Conservation (phyloP, 306 rosid species). For the Herpetospermum pedunculosum region DNA sequence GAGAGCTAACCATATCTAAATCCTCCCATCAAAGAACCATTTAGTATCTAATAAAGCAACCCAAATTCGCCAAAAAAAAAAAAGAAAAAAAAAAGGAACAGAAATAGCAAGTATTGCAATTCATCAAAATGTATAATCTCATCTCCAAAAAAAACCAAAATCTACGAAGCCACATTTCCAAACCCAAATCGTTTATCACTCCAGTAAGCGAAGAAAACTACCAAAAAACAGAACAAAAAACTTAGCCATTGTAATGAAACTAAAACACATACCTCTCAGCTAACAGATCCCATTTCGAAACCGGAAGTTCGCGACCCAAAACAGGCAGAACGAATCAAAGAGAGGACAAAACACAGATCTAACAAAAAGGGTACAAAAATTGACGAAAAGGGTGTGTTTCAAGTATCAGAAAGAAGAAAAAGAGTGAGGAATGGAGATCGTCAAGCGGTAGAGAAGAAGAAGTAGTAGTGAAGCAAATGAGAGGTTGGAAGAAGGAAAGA, state of each 20-base stretch:
- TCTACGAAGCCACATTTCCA: slow-evolving; percentile 21
- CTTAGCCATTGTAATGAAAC: neutral
- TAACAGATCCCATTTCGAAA: slow-evolving; percentile 8
- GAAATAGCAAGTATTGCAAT: slow-evolving; percentile 4
- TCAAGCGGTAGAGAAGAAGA: neutral
- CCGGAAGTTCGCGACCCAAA: neutral
- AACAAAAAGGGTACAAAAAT: neutral
- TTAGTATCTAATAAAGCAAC: neutral
- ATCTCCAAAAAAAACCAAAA: slow-evolving; percentile 6
- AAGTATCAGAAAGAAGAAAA: neutral
- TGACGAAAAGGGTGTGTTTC: neutral
- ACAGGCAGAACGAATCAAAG: neutral
- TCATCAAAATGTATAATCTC: neutral
- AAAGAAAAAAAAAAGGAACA: neutral
- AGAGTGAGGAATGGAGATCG: neutral
- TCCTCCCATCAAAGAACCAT: neutral
- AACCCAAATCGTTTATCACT: slow-evolving; percentile 4
- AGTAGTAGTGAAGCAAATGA: neutral
- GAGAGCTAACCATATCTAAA: neutral
- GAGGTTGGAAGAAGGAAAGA: neutral
- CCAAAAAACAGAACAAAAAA: neutral
- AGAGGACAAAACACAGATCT: neutral
- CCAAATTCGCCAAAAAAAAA: neutral
- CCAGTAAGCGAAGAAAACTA: slow-evolving; percentile 2
- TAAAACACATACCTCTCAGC: slow-evolving; percentile 6